These are phyloP conservation scores for Chaetomiaceae sp. DNA, from an alignment of 2,329 filamentous ascomycete genomes.

Conservation along the genomic window DNA sequence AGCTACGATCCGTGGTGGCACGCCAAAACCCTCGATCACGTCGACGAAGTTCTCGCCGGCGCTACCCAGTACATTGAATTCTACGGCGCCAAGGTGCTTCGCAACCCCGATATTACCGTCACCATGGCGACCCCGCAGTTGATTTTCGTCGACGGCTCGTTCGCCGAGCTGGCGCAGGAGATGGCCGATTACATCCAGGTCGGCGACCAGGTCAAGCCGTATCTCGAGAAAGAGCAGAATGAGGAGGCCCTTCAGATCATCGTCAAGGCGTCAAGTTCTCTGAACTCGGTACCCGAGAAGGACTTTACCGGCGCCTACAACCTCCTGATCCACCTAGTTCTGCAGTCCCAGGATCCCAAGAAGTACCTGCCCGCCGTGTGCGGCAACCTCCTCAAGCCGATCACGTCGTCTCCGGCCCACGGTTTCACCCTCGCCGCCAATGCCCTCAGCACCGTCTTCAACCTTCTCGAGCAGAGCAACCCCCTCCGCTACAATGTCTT, in stretches of 20 bases:
- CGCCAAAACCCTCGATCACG: neutral
- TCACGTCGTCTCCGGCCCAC: conserved; percentile 79
- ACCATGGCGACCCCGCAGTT: conserved; percentile 49
- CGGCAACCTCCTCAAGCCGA: conserved; percentile 79
- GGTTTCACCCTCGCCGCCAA: conserved; percentile 81
- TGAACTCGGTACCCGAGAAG: conserved; percentile 89
- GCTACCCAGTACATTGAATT: conserved; percentile 9
- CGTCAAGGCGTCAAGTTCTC: conserved; percentile 66
- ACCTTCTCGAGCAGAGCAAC: conserved; percentile 72
- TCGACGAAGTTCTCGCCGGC: conserved; percentile 9
- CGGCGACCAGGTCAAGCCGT: conserved; percentile 68
- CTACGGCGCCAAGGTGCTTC: conserved; percentile 4
- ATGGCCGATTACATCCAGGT: conserved; percentile 90
- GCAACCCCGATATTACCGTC: neutral
- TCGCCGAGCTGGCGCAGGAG: conserved; percentile 88
- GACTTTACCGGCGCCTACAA: conserved; percentile 96
- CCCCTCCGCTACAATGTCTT: conserved; percentile 86
- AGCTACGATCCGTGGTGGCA: conserved; percentile 2
- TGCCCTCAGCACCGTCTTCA: conserved; percentile 92
- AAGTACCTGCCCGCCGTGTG: conserved; percentile 85
- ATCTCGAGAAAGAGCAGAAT: conserved; percentile 68
- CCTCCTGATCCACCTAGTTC: conserved; percentile 86
- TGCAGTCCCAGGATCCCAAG: conserved; percentile 77
- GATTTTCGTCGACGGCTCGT: conserved; percentile 81
- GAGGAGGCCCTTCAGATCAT: conserved; percentile 87